Evolutionary conservation across 2,329 filamentous ascomycete genomes (phyloP), one percentile per base, ranked within the genome.

Genomic region (Sclerotinia minor): DNA sequence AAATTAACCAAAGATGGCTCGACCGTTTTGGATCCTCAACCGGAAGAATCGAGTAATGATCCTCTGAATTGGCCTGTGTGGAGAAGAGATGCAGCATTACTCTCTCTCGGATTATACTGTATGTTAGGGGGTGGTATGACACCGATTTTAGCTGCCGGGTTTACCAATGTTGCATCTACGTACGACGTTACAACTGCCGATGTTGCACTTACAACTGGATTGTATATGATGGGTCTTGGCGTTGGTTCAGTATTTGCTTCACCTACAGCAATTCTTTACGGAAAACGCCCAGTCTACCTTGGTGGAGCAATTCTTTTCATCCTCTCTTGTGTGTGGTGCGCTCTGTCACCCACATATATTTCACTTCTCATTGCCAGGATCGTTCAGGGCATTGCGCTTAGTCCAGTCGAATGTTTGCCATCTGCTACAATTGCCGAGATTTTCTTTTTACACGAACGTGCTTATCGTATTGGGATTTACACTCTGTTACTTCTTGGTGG

Each of bases 361-460:
- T 96, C 92, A 13, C 83, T 98, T 49, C 82, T 96, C 7, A 78
- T 93, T 11, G 94, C 92, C 35, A 86, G 94, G 65, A 88, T 98
- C 59, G 90, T 97, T 70, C 92, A 96, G 78, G 95, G 94, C 4
- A 83, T 97, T 13, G 90, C 93, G 0, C 89, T 97, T 60, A 95
- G 92, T 72, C 92, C 93, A 0, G 92, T 97, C 11, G 94, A 98
- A 78, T 96, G 93, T 75, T 83, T 98, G 41, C 94, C 94, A 0
- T 96, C 92, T 5, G 94, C 94, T 21, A 97, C 93, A 0, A 94
- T 98, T 74, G 93, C 94, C 4, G 94, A 98, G 78, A 97, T 98
- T 69, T 98, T 94, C 81, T 97, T 97, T 76, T 82, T 98, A 26
- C 94, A 98, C 75, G 94, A 98, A 79, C 85, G 94, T 69, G 94